A percentile compares a stretch with the other conserved stretches of the same genome.
Evolutionary conservation across 768 basidiomycete genomes (phyloP).

Genomic region (Lentinula edodes): DNA sequence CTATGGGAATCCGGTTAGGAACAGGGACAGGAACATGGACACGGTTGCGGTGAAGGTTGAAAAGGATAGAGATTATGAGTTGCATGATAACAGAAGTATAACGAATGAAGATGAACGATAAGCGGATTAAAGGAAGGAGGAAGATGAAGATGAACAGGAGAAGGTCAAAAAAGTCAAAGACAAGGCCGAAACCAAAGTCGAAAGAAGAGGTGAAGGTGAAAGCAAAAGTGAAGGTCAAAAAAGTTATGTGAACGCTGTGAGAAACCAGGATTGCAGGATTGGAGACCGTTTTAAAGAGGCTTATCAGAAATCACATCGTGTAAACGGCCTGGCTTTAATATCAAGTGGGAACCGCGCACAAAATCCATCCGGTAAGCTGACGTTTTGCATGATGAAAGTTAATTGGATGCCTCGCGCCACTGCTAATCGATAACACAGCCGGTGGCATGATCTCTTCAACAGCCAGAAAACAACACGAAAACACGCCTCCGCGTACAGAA

Average conservation of each 20-base stretch:
- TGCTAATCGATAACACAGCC: neutral
- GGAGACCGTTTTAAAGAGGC: neutral
- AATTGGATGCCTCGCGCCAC: no score
- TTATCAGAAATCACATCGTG: conserved; percentile 1
- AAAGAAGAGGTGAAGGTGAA: neutral
- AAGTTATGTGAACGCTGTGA: neutral
- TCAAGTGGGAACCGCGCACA: neutral
- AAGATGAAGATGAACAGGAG: conserved; percentile 4
- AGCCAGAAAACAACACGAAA: conserved; percentile 18
- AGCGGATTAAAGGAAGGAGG: conserved; percentile 4
- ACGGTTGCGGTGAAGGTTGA: conserved; percentile 10
- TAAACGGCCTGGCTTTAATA: conserved; percentile 1
- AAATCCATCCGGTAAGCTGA: neutral
- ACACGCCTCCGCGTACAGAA: conserved; percentile 6
- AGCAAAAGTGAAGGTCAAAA: neutral
- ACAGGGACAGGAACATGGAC: neutral
- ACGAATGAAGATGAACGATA: conserved; percentile 8
- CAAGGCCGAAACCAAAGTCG: neutral
- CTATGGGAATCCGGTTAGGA: conserved; percentile 39
- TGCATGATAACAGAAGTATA: conserved; percentile 11
- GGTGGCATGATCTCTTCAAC: neutral
- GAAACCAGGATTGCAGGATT: neutral
- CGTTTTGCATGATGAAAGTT: neutral
- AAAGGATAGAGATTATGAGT: conserved; percentile 23
- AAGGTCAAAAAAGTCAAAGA: conserved; percentile 8